These are phyloP conservation scores for Chrysanthemum lavandulifolium DNA, from an alignment of 129 eudicot genomes.

Conservation along the genomic window DNA sequence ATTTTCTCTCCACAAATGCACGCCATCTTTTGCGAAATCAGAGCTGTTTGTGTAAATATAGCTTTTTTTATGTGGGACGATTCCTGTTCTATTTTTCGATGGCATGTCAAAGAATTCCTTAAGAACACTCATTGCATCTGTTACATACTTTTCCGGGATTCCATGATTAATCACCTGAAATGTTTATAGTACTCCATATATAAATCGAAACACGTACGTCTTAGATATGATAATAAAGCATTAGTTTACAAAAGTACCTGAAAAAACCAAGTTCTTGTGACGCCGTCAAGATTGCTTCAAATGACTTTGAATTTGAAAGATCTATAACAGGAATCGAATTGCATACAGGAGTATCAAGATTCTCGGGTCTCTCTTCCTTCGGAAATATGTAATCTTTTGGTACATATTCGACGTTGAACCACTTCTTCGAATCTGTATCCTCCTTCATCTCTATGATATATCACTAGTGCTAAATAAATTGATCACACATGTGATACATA, in stretches of 20 bases:
- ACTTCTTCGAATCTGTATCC: conserved; percentile 30
- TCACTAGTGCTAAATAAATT: conserved; percentile 11
- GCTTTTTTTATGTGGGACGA: conserved; percentile 28
- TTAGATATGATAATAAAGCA: background rate
- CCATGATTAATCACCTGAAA: conserved; percentile 77
- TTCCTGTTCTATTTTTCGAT: conserved; percentile 35
- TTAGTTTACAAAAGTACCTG: conserved; percentile 40
- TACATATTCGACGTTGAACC: conserved; percentile 47
- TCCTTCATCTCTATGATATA: conserved; percentile 27
- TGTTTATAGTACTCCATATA: background rate
- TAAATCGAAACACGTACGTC: background rate
- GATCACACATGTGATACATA: conserved; percentile 24
- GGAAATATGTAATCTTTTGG: conserved; percentile 52
- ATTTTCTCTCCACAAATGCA: conserved; percentile 79
- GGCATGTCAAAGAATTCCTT: conserved; percentile 60
- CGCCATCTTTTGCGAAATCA: conserved; percentile 44
- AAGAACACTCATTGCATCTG: conserved; percentile 36
- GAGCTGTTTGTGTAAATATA: conserved; percentile 52
- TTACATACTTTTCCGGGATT: conserved; percentile 33
- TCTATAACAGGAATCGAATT: conserved; percentile 60
- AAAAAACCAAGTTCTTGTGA: conserved; percentile 59
- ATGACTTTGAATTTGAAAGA: conserved; percentile 29
- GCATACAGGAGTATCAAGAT: conserved; percentile 38
- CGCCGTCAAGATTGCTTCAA: conserved; percentile 48
- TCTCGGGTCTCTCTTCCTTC: conserved; percentile 52